Evolutionary conservation across 139 green algal genomes (phyloP), one percentile per base, ranked within the genome.

Genomic region (Tetraselmis chui): DNA sequence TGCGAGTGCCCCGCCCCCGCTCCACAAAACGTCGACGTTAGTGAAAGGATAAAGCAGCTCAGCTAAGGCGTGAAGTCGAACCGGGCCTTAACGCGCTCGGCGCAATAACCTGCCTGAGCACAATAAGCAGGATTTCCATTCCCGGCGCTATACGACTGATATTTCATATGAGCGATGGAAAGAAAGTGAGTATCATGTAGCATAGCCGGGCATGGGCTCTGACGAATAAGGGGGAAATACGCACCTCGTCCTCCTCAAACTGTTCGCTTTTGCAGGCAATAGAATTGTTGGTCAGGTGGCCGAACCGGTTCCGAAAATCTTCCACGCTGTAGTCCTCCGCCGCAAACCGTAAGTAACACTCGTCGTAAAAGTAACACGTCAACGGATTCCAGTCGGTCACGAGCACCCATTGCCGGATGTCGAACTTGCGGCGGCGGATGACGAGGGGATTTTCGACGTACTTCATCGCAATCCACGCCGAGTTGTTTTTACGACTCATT

Each of bases 401-500:
- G 23, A 92, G 80, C 76, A 91, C 85, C 90, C 90, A 93, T 81
- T 92, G 89, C 77, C 90, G 83, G 76, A 93, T 92, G 86, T 93
- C 90, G 81, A 93, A 93, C 83, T 93, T 93, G 76, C 90, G 88
- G 1, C 79, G 29, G 22, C 75, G 28, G 59, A 92, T 86, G 45
- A 92, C 81, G 1, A 93, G 85, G 5, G 90, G 90, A 26, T 82
- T 75, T 77, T 93, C 89, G 30, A 94, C 86, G 87, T 94, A 94
- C 80, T 91, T 91, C 81, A 93, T 90, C 0, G 83, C 87, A 22
- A 94, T 82, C 88, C 88, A 91, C 18, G 45, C 45, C 18, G 45
- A 67, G 45, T 67, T 84, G 83, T 78, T 91, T 67, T 31, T 78
- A 28, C 30, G 75, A 32, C 1, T 77, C 75, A 26, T 78, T 59